Conservation (phyloP, 1,284 basidiomycete species). For the Meira miltonrushii region DNA sequence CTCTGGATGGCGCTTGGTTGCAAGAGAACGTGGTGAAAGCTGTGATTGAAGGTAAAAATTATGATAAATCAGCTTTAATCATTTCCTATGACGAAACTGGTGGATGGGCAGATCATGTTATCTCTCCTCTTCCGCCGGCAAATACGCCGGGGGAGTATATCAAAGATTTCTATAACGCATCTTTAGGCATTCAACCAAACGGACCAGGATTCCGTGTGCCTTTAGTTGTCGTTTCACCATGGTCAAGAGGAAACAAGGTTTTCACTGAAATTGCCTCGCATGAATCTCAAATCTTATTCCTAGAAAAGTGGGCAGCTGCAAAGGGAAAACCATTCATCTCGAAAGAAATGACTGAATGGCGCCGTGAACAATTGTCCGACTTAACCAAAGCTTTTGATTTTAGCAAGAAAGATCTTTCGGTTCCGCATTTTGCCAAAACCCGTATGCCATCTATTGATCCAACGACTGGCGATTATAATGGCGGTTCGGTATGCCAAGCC, state of each 20-base stretch:
- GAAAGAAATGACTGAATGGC: constrained; percentile 32
- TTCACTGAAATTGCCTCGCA: constrained; percentile 38
- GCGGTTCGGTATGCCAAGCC: constrained; percentile 16
- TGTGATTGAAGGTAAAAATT: constrained; percentile 29
- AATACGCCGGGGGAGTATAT: constrained; percentile 33
- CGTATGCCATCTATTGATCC: constrained; percentile 20
- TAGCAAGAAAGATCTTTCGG: constrained; percentile 18
- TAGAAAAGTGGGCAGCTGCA: constrained; percentile 43
- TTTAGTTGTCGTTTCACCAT: constrained; percentile 40
- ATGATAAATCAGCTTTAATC: constrained; percentile 30
- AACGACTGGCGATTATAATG: constrained; percentile 19
- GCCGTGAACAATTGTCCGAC: constrained; percentile 36
- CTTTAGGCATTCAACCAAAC: constrained; percentile 21
- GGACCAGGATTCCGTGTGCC: constrained; percentile 46
- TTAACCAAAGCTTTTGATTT: constrained; percentile 42
- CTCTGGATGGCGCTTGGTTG: constrained; percentile 38
- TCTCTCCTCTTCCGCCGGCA: constrained; percentile 14
- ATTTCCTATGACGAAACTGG: constrained; percentile 46
- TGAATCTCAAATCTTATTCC: constrained; percentile 37
- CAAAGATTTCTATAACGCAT: constrained; percentile 30
- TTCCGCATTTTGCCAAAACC: constrained; percentile 16
- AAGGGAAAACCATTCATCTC: constrained; percentile 29
- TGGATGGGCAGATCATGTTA: constrained; percentile 41
- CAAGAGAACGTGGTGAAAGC: constrained; percentile 38
- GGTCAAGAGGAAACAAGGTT: constrained; percentile 35